Evolutionary conservation across 306 rosid species (phyloP), one percentile per base, ranked within the genome.

Genomic region (Cicer pinnatifidum): DNA sequence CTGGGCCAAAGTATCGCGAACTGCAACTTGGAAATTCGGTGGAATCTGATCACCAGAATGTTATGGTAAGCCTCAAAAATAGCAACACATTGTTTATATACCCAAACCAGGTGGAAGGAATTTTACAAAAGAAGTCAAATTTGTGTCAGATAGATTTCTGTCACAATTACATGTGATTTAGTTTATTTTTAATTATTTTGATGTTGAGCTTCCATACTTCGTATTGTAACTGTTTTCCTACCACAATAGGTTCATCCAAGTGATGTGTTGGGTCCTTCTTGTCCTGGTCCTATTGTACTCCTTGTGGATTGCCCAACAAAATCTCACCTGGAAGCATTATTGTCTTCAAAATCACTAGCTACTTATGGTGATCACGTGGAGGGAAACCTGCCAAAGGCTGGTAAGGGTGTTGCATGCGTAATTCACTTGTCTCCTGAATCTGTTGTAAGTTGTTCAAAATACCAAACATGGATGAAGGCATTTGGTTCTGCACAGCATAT

Each of bases 231-330:
- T 48, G 15, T 68, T 77, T 76, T 72, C 57, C 75, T 74, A 37
- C 37, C 71, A 35, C 44, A 65, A 82, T 84, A 94, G 98, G 88
- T 94, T 83, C 85, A 87, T 83, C 97, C 98, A 82, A 84, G 91
- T 82, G 98, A 94, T 87, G 97, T 94, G 69, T 62, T 94, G 88
- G 97, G 71, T 53, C 92, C 97, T 61, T 91, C 98, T 20, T 80
- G 85, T 82, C 96, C 98, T 60, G 98, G 98, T 73, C 98, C 98
- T 44, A 66, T 88, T 79, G 98, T 94, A 60, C 81, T 94, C n/a
- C 87, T 94, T 52, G 92, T 94, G 1, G 98, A 94, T 75, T 91
- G 98, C 82, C 98, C 97, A 9, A 86, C 95, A 8, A 91, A 84
- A 74, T 84, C 90, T 81, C 97, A 94, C 85, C 73, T 91, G 85